Percentiles rank a stretch among this genome's conserved stretches.
phyloP scores from a whole-genome alignment of 306 rosid genomes.

The Quercus berberidifolia region DNA sequence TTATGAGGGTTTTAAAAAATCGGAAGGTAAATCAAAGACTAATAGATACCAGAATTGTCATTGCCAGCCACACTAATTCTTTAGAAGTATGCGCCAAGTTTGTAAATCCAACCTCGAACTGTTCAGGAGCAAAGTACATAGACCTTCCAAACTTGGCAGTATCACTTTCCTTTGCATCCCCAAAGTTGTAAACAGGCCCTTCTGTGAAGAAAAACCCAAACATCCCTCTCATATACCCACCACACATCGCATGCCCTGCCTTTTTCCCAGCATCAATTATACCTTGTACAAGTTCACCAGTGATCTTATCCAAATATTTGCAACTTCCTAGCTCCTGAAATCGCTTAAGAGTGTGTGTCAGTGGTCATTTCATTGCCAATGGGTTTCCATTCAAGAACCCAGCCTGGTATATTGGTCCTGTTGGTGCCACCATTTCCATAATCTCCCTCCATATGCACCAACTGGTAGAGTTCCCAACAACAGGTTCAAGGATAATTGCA shows the following conservation, averaged over 20 bases:
- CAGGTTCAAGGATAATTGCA: constrained; percentile 84
- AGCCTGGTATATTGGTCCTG: constrained; percentile 97
- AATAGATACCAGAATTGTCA: neutral
- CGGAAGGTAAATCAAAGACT: neutral
- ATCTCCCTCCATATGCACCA: constrained; percentile 95
- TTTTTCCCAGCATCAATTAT: constrained; percentile 72
- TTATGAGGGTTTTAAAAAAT: neutral
- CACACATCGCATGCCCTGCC: constrained; percentile 89
- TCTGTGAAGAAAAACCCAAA: constrained; percentile 93
- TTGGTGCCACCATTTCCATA: constrained; percentile 94
- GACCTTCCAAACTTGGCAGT: constrained; percentile 68
- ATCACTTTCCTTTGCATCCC: constrained; percentile 85
- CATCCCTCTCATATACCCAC: constrained; percentile 88
- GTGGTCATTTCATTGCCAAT: constrained; percentile 98
- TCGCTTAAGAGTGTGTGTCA: constrained; percentile 83
- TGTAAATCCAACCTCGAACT: constrained; percentile 97
- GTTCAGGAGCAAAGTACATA: constrained; percentile 84
- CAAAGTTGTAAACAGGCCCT: constrained; percentile 80
- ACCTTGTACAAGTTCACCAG: constrained; percentile 74
- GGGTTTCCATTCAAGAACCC: constrained; percentile 97
- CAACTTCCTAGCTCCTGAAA: constrained; percentile 78
- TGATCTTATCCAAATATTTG: constrained; percentile 66
- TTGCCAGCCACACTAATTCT: constrained; percentile 39
- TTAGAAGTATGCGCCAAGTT: constrained; percentile 84
- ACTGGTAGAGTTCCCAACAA: constrained; percentile 95